phyloP scores from a whole-genome alignment of 441 rosid genomes.

The Bocquillonia castaneifolia region DNA sequence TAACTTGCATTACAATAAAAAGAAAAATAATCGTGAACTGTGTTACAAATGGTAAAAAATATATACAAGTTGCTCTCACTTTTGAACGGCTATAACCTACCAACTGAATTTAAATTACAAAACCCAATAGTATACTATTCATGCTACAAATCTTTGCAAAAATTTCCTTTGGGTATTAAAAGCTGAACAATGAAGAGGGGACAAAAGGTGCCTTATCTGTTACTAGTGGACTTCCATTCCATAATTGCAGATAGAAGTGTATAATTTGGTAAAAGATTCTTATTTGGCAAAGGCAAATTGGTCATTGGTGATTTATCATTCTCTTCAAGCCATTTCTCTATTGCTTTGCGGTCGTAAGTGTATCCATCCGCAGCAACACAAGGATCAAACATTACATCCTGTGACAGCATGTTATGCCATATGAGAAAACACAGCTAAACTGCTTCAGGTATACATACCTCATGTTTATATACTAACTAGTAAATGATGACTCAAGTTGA shows the following conservation, averaged over 20 bases:
- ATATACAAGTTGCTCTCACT: too few relatives aligned
- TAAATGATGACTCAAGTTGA: too few relatives aligned
- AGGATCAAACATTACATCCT: conserved; percentile 85
- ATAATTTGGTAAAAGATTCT: conserved; percentile 67
- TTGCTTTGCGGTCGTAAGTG: conserved; percentile 69
- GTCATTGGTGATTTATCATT: conserved; percentile 71
- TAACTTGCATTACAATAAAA: too few relatives aligned
- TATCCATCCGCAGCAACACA: conserved; percentile 95
- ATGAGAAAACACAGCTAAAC: too few relatives aligned
- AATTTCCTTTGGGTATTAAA: background rate
- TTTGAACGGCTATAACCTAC: background rate
- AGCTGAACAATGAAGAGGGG: background rate
- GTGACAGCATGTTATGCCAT: conserved; percentile 21
- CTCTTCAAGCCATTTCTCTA: conserved; percentile 58
- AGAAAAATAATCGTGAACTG: too few relatives aligned
- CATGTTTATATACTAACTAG: too few relatives aligned
- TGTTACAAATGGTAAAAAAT: too few relatives aligned
- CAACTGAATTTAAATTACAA: background rate
- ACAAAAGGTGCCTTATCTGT: conserved; percentile 18
- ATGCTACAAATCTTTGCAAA: background rate
- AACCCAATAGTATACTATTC: too few relatives aligned
- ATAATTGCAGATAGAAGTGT: conserved; percentile 62
- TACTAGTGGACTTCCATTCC: conserved; percentile 62
- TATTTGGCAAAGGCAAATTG: conserved; percentile 47
- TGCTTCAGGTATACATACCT: too few relatives aligned